A percentile compares a stretch with the other conserved stretches of the same genome.
Conservation (phyloP, 106 monocot genomes). For the Phalaenopsis equestris region DNA sequence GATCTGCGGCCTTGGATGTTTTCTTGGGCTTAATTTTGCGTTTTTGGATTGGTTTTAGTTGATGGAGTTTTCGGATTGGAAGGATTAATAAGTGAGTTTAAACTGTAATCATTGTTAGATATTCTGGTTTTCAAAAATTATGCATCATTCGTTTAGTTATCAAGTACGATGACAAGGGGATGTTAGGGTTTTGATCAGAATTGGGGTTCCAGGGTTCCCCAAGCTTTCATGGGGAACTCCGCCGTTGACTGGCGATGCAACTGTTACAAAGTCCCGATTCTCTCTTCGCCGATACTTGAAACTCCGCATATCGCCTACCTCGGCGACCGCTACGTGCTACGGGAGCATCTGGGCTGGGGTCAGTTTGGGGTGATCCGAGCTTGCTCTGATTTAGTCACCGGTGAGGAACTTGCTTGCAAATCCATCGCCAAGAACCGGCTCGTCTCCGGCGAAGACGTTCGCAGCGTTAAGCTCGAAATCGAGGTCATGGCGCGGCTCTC, state of each 20-base stretch:
- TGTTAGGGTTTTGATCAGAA: neutral
- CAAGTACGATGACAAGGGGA: neutral
- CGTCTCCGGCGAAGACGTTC: constrained; percentile 53
- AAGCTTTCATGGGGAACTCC: neutral
- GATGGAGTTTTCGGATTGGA: neutral
- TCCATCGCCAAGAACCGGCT: constrained; percentile 84
- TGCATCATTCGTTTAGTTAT: neutral
- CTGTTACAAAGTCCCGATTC: constrained; percentile 55
- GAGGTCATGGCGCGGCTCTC: constrained; percentile 87
- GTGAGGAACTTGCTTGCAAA: constrained; percentile 72
- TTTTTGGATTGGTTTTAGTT: neutral
- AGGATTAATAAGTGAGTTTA: neutral
- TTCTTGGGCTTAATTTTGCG: neutral
- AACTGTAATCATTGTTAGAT: neutral
- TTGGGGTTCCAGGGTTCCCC: neutral
- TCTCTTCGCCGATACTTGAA: constrained; percentile 46
- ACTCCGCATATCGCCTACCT: constrained; percentile 49
- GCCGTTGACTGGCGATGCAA: constrained; percentile 5
- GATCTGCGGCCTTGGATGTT: neutral
- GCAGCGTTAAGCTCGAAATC: constrained; percentile 80
- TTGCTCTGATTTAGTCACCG: constrained; percentile 56
- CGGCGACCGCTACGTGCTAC: constrained; percentile 50
- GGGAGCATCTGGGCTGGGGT: constrained; percentile 74
- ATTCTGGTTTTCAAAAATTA: neutral
- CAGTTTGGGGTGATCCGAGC: constrained; percentile 86